These are phyloP conservation scores for Kwoniella shandongensis DNA, from an alignment of 768 basidiomycete species.

Conservation along the genomic window DNA sequence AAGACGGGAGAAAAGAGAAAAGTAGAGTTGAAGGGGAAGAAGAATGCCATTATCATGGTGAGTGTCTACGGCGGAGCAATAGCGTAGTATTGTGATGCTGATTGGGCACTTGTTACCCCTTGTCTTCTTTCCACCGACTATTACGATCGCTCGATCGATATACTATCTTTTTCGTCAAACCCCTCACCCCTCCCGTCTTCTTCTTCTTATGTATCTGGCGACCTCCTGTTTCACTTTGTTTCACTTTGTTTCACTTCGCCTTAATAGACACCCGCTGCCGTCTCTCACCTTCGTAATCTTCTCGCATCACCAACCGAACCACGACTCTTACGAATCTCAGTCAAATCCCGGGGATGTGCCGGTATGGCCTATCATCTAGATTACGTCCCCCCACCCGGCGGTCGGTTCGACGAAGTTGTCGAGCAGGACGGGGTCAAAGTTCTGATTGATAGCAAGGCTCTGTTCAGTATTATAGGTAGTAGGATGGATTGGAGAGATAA, in stretches of 20 bases:
- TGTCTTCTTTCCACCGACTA: too few species aligned
- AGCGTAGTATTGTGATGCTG: too few species aligned
- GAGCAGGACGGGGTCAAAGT: slow-evolving; percentile 93
- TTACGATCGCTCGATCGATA: too few species aligned
- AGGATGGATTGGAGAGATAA: slow-evolving; percentile 99
- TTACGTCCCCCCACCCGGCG: slow-evolving; percentile 71
- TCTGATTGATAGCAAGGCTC: slow-evolving; percentile 90
- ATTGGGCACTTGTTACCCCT: too few species aligned
- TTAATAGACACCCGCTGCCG: slow-evolving; percentile 75
- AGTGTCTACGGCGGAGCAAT: slow-evolving; percentile 27
- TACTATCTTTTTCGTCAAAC: too few species aligned
- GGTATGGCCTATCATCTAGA: slow-evolving; percentile 87
- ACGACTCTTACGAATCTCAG: slow-evolving; percentile 89
- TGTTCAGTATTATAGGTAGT: slow-evolving; percentile 97
- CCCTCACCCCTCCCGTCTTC: too few species aligned
- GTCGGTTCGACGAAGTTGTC: slow-evolving; percentile 92
- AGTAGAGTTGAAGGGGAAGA: slow-evolving; percentile 45
- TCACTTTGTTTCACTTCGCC: background rate
- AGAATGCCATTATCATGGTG: slow-evolving; percentile 54
- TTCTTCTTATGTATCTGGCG: slow-evolving; percentile 10
- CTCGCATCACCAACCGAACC: slow-evolving; percentile 70
- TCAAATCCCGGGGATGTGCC: slow-evolving; percentile 96
- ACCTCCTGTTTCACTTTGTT: too few species aligned
- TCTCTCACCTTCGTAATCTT: slow-evolving; percentile 69
- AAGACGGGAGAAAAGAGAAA: slow-evolving; percentile 20